Evolutionary conservation across 1,284 basidiomycete genomes (phyloP), one percentile per base, ranked within the genome.

Genomic region (Anthracocystis walkeri): DNA sequence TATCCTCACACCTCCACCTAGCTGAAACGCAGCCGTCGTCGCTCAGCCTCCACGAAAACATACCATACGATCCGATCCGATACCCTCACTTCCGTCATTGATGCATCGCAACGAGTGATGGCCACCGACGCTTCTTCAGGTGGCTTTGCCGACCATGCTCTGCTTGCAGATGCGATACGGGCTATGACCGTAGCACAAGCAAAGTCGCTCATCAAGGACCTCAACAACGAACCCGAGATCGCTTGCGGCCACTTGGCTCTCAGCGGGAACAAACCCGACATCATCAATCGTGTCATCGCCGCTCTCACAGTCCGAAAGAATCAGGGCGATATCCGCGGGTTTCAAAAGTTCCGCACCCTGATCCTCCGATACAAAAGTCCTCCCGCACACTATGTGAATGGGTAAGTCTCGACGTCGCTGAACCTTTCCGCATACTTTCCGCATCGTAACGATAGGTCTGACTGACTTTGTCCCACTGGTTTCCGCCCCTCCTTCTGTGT

Each of bases 181-280:
- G 29, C 61, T 2, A 54, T 81, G n/a, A 81, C 78, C 27, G 68
- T 82, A 1, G 71, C 69, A 23, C 63, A 75, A 35, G 64, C 80
- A 42, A 82, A 82, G 52, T 67, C 69, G 23, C 66, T 77, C 42
- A 74, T 82, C 58, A 76, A 72, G 52, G 74, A 77, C 18, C 48
- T 82, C 62, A 79, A 79, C 68, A 75, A 76, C 53, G 79, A 69
- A 40, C 58, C 56, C 6, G 68, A 69, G 11, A 50, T 62, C 10
- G 51, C 65, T 27, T 62, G 76, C 27, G 60, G 65, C 3, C 72
- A 60, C 41, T 42, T 80, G 2, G 55, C 66, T 4, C 53, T 82
- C 41, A 69, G 71, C 1, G 81, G 81, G 14, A 81, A 77, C 74
- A 82, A 82, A 48, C 57, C 71, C 1, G 76, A 77, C 20, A 59